Evolutionary conservation across 1,139 yeast species (phyloP).

Genomic region (Yamadazyma aaseri): DNA sequence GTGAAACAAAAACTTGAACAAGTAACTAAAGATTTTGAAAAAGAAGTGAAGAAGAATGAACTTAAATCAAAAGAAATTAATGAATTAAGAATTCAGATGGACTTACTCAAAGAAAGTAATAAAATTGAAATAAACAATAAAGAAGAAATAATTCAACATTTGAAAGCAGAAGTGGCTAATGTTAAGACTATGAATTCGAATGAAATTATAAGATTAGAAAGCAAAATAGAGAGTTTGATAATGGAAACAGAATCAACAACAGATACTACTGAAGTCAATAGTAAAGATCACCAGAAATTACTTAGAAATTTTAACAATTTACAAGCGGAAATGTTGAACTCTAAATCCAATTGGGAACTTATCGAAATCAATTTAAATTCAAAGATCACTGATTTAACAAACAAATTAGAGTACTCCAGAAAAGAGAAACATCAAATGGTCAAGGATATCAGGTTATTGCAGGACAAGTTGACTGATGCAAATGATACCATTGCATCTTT

Average conservation of each 20-base stretch:
- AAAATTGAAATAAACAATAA: conserved; percentile 33
- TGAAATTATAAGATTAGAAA: conserved; percentile 52
- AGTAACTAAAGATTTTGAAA: conserved; percentile 30
- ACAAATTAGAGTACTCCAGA: conserved; percentile 34
- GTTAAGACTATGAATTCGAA: conserved; percentile 21
- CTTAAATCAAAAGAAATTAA: conserved; percentile 33
- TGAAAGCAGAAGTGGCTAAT: conserved; percentile 9
- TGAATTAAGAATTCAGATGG: conserved; percentile 40
- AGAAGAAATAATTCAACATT: conserved; percentile 30
- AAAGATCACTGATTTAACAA: conserved; percentile 46
- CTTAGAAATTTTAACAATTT: conserved; percentile 47
- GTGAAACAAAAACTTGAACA: conserved; percentile 19
- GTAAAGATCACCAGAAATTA: conserved; percentile 18
- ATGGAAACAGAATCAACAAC: conserved; percentile 7
- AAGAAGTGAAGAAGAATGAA: conserved; percentile 30
- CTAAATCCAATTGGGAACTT: conserved; percentile 65
- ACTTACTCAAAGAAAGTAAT: conserved; percentile 38
- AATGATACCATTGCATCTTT: conserved; percentile 22
- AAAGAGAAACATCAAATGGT: conserved; percentile 29
- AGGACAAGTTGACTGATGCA: conserved; percentile 23
- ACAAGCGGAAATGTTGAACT: conserved; percentile 65
- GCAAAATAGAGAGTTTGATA: conserved; percentile 37
- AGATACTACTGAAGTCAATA: conserved; percentile 18
- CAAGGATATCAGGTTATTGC: conserved; percentile 28
- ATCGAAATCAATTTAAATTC: conserved; percentile 54